These are phyloP conservation scores for Rhizopogon sp. DNA, from an alignment of 768 basidiomycete genomes.

Conservation along the genomic window DNA sequence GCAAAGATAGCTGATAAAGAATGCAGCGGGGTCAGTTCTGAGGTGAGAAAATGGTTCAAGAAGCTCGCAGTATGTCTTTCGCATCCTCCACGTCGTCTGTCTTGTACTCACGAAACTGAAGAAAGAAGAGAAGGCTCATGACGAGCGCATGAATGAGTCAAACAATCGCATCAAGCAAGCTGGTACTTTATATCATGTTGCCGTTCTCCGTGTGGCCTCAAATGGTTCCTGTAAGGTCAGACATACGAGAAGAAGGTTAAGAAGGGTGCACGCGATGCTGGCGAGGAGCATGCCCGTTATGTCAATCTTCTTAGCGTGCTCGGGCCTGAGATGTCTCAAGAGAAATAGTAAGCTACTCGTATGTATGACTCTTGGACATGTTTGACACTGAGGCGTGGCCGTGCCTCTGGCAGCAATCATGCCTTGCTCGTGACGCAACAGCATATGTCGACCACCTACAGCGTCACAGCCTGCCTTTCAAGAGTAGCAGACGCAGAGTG, in stretches of 20 bases:
- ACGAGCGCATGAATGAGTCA: slow-evolving; percentile 60
- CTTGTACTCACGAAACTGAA: slow-evolving; percentile 20
- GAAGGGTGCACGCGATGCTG: slow-evolving; percentile 60
- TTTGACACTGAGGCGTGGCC: background rate
- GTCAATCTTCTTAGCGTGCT: slow-evolving; percentile 66
- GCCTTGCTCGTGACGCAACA: slow-evolving; percentile 54
- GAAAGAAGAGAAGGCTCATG: slow-evolving; percentile 80
- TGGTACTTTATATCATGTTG: slow-evolving; percentile 30
- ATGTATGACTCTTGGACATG: background rate
- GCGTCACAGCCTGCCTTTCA: slow-evolving; percentile 58
- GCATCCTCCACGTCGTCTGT: slow-evolving; percentile 3
- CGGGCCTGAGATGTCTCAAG: slow-evolving; percentile 75
- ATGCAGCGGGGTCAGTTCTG: slow-evolving; percentile 54
- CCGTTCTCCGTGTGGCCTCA: background rate
- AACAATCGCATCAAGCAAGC: slow-evolving; percentile 78
- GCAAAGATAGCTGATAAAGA: slow-evolving; percentile 72
- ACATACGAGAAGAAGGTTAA: slow-evolving; percentile 77
- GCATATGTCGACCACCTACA: slow-evolving; percentile 53
- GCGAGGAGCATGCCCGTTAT: slow-evolving; percentile 75
- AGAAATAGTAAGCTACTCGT: slow-evolving; percentile 58
- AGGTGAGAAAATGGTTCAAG: slow-evolving; percentile 86
- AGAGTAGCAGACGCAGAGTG: slow-evolving; percentile 80
- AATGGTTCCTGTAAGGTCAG: slow-evolving; percentile 41
- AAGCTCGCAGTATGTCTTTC: slow-evolving; percentile 57
- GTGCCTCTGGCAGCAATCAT: slow-evolving; percentile 50